Evolutionary conservation across 805 yeast species (phyloP).

Genomic region (Ogataea nakhonphanomensis): DNA sequence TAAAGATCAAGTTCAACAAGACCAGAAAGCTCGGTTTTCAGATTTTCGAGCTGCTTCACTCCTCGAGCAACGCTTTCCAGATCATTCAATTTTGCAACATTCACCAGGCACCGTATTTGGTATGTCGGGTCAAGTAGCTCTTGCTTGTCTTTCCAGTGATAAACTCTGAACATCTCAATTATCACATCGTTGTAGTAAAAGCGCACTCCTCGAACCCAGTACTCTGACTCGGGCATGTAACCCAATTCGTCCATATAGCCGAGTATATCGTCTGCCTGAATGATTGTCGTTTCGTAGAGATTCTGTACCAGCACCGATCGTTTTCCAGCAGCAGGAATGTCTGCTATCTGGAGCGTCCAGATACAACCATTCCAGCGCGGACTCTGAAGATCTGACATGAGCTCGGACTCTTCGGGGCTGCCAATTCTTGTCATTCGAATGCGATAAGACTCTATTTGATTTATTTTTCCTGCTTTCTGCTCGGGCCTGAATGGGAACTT

Average conservation of each 20-base stretch:
- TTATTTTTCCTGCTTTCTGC: conserved; percentile 51
- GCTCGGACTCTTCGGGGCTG: conserved; percentile 29
- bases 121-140: conserved; percentile 44
- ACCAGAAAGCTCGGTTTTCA: conserved; percentile 67
- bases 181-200: conserved; percentile 60
- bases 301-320: conserved; percentile 63
- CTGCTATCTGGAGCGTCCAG: conserved; percentile 66
- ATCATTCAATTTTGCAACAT: conserved; percentile 70
- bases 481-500: conserved; percentile 51
- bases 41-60: conserved; percentile 53
- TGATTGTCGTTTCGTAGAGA: conserved; percentile 57
- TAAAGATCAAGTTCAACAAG: conserved; percentile 69
- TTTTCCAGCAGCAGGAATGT: conserved; percentile 75
- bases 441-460: conserved; percentile 53
- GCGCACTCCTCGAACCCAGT: conserved; percentile 57
- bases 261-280: conserved; percentile 44
- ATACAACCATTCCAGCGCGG: conserved; percentile 27
- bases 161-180: conserved; percentile 54
- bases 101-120: conserved; percentile 63
- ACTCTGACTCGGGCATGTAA: conserved; percentile 60
- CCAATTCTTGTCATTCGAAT: conserved; percentile 49
- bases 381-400: conserved; percentile 11
- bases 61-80: conserved; percentile 67
- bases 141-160: conserved; percentile 32
- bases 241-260: conserved; percentile 62